A percentile compares a stretch with the other conserved stretches of the same genome.
Conservation (phyloP, 805 yeast genomes). For the Candida koratica region DNA sequence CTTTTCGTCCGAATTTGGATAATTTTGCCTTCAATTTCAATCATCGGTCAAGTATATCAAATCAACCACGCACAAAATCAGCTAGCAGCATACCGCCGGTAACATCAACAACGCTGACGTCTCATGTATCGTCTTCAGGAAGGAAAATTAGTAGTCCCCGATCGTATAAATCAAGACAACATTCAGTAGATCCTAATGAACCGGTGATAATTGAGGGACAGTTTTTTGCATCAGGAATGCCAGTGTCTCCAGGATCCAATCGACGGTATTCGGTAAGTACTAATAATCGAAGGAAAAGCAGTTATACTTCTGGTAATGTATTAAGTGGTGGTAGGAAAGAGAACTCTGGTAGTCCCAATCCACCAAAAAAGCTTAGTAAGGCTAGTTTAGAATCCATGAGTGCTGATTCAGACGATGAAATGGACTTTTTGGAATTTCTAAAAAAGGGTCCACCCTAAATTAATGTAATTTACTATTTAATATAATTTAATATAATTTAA, state of each 20-base stretch:
- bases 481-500: too few relatives aligned
- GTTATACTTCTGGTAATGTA: conserved; percentile 16
- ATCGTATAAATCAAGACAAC: conserved; percentile 18
- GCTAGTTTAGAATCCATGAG: conserved; percentile 9
- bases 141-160: conserved; percentile 13
- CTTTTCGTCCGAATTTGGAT: conserved; percentile 27
- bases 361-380: conserved; percentile 12
- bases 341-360: conserved; percentile 14
- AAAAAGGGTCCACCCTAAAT: conserved; percentile 32
- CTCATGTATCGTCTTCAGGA: background rate
- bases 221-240: conserved; percentile 10
- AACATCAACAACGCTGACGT: too few relatives aligned
- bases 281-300: conserved; percentile 10
- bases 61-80: background rate
- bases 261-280: background rate
- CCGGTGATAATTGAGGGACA: conserved; percentile 18
- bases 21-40: conserved; percentile 27
- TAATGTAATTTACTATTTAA: background rate
- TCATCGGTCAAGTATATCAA: conserved; percentile 6
- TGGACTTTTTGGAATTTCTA: conserved; percentile 48
- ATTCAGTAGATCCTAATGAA: conserved; percentile 19
- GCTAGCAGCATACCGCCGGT: conserved; percentile 8
- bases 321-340: conserved; percentile 5
- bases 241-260: conserved; percentile 7
- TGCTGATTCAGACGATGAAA: conserved; percentile 28